phyloP scores from a whole-genome alignment of 345 rosid genomes.

The Stellera chamaejasme region DNA sequence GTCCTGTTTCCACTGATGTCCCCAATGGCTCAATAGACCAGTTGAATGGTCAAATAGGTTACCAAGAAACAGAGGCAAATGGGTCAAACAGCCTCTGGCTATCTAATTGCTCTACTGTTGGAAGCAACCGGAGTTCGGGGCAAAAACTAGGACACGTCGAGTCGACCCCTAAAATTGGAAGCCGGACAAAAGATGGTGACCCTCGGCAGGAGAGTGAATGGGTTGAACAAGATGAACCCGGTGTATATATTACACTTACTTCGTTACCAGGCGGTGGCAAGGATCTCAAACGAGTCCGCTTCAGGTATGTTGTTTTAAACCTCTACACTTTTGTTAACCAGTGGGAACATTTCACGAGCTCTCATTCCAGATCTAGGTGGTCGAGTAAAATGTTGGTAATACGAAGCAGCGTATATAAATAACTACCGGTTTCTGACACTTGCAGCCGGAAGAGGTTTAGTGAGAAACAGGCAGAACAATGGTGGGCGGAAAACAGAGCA shows the following conservation, averaged over 20 bases:
- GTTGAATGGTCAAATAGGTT: conserved; percentile 24
- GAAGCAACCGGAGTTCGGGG: conserved; percentile 33
- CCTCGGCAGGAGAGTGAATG: conserved; percentile 64
- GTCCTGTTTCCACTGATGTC: conserved; percentile 40
- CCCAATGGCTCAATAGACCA: conserved; percentile 37
- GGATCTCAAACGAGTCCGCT: conserved; percentile 98
- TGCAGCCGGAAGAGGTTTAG: conserved; percentile 90
- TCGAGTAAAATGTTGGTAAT: conserved; percentile 15
- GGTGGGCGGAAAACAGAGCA: conserved; percentile 96
- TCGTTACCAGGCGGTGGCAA: conserved; percentile 77
- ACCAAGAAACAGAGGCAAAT: conserved; percentile 40
- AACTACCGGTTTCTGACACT: conserved; percentile 8
- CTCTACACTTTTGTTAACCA: not conserved
- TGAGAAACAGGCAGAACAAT: conserved; percentile 91
- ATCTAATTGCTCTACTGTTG: conserved; percentile 48
- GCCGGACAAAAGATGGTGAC: conserved; percentile 54
- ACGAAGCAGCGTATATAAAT: no score
- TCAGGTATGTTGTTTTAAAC: conserved; percentile 49
- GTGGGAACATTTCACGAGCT: not conserved
- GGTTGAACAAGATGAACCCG: conserved; percentile 98
- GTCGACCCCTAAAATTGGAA: conserved; percentile 49
- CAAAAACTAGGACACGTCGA: conserved; percentile 53
- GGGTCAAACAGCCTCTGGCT: conserved; percentile 31
- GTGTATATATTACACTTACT: conserved; percentile 90
- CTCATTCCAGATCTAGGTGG: not conserved